Percentiles rank a stretch among this genome's conserved stretches.
Conservation (phyloP, 106 monocot genomes). For the Acorus calamus region DNA sequence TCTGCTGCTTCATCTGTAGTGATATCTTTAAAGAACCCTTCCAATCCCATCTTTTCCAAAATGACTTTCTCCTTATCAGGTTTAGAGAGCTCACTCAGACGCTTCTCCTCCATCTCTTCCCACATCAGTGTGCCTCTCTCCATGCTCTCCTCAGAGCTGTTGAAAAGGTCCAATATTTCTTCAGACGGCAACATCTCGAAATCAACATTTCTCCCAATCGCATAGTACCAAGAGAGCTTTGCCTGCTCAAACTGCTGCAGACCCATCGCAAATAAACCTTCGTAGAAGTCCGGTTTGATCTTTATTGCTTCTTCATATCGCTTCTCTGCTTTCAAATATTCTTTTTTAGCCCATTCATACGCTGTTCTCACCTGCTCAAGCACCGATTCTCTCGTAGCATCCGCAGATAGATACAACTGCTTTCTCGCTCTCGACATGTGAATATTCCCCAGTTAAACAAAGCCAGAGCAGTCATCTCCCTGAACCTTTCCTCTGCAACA, state of each 20-base stretch:
- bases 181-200: conserved; percentile 40
- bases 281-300: conserved; percentile 79
- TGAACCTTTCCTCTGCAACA: conserved; percentile 56
- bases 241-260: conserved; percentile 82
- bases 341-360: conserved; percentile 61
- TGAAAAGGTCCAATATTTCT: conserved; percentile 56
- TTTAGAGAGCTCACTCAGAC: conserved; percentile 37
- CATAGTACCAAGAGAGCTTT: conserved; percentile 76
- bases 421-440: conserved; percentile 90
- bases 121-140: conserved; percentile 78
- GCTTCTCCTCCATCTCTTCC: conserved; percentile 60
- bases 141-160: conserved; percentile 77
- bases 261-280: conserved; percentile 65
- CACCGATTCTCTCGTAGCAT: conserved; percentile 35
- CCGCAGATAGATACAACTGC: conserved; percentile 40
- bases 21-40: conserved; percentile 32
- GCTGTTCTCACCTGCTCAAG: conserved; percentile 42
- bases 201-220: conserved; percentile 41
- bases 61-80: conserved; percentile 47
- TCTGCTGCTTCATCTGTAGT: conserved; percentile 70
- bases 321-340: conserved; percentile 65
- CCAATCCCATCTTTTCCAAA: conserved; percentile 54
- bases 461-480: conserved; percentile 90
- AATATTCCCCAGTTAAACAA: conserved; percentile 91
- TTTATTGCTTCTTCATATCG: conserved; percentile 71